These are phyloP conservation scores for Apiospora phragmitis DNA, from an alignment of 2,329 filamentous ascomycete genomes.

Conservation along the genomic window DNA sequence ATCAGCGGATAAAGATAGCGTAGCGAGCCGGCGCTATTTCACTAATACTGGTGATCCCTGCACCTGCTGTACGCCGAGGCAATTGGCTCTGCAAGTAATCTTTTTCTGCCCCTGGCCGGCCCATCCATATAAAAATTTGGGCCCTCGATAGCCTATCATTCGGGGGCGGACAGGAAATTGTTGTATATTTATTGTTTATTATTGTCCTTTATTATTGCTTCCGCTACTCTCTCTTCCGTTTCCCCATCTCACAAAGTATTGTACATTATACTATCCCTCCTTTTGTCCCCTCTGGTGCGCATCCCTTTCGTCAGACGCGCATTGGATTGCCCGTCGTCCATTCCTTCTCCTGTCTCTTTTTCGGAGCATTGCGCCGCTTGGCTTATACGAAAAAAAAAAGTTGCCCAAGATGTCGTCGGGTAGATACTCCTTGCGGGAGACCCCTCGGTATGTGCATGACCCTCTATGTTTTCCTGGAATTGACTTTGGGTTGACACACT, in stretches of 20 bases:
- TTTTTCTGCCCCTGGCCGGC: not conserved
- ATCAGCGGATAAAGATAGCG: not conserved
- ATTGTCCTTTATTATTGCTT: constrained; percentile 4
- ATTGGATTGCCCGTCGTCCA: constrained; percentile 27
- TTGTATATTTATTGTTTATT: constrained; percentile 5
- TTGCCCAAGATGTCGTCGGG: constrained; percentile 25
- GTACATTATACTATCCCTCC: not conserved
- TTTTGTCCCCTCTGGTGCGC: not conserved
- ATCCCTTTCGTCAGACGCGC: constrained; percentile 21
- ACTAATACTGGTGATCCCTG: not conserved
- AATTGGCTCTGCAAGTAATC: not conserved
- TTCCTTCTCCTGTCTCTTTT: constrained; percentile 20
- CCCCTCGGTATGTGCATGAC: constrained; percentile 24
- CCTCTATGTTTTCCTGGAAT: not conserved
- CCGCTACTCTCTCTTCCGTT: not conserved
- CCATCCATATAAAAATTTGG: not conserved
- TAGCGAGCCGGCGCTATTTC: not conserved
- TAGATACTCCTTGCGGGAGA: constrained; percentile 28
- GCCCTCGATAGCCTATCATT: not conserved
- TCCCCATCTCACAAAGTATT: not conserved
- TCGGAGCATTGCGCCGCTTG: constrained; percentile 12
- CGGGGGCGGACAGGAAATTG: not conserved
- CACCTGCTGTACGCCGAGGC: not conserved
- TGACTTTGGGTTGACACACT: not conserved
- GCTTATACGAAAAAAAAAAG: not conserved